Base-by-base conservation (phyloP, 345 rosid species). In the Pelargonium nanum region DNA sequence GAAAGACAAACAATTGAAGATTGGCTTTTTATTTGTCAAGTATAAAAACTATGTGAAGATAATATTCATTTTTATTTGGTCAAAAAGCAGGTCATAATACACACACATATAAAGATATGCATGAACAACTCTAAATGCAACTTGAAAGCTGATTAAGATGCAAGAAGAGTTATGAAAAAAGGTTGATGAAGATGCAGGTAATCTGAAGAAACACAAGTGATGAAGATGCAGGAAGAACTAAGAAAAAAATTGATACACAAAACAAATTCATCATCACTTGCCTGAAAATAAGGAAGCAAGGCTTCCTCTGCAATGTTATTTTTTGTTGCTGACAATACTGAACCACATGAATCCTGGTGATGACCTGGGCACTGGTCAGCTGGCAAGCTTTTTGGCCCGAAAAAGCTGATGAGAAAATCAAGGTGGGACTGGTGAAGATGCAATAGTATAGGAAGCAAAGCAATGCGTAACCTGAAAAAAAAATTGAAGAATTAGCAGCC, bases 261-360 rank as follows among this genome's bases (percentile, higher is more conserved):
- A 54, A 10, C 62, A 60, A 58, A 60, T 13, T 19, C 19, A 17
- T 16, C 28, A 12, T 19, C 4, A 52, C 78, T 79, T 70, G 81
- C 99, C 99, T 89, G 99, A 71, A 93, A 85, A 81, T 80, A 93
- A 44, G 99, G 99, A 66, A 93, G 97, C 79, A 93, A 75, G 55
- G 97, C 97, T 72, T 93, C 99, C 34, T 75, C 85, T 56, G 75
- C 82, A 75, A 83, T 53, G 64, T 65, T 66, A 73, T 59, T 50
- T 48, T 74, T 67, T 25, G 59, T 20, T 19, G 60, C 65, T 19
- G 68, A 61, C 65, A 71, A 58, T 6, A 70, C 61, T 62, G 83
- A 71, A 75, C 65, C 65, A 70, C 60, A 74, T 54, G 75, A 64
- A 69, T 77, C 77, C 65, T 74, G 78, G 52, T 53, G 57, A 54